Base-by-base conservation (phyloP, 78 protist genomes). In the Tieghemostelium lacteum region DNA sequence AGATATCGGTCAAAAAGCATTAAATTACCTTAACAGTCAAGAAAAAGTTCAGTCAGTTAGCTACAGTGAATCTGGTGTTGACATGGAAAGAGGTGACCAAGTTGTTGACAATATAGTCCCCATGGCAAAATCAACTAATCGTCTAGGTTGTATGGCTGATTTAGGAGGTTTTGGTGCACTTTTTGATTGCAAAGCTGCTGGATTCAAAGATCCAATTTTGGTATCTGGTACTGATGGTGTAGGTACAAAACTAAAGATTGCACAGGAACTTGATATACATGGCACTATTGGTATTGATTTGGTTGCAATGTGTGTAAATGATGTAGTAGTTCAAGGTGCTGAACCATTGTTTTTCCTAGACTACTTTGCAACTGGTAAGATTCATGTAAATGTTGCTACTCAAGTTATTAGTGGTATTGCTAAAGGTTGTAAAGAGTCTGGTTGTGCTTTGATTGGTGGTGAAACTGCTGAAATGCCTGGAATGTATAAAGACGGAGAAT, bases 391-490 rank as follows among this genome's bases (percentile, higher is more conserved):
- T 39, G 75, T 39, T 16, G 96, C 96, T 22, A 85, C 88, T 1
- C 50, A 85, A 2, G 97, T 95, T 31, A 77, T 95, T 49, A 37
- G 93, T 16, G 96, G 97, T 54, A 91, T 96, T 61, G 97, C 96
- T 5, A 54, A 19, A 3, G 98, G 95, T 22, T 96, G 98, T 52
- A 42, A 24, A 22, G 73, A 57, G 45, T 29, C 92, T 2, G 93
- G 92, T 65, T 96, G 98, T 36, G 98, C 96, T 2, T 86, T 94
- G 29, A 60, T 94, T 12, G 98, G 98, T 45, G 98, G 98, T 57
- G 98, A 96, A 63, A 96, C 98, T 14, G 98, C 98, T 5, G 98
- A 96, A 75, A 96, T 96, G 98, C 98, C 98, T 1, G 93, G 96
- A 22, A 94, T 96, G 96, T 96, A 96, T 61, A 64, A 64, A 14